Conservation (phyloP, 2,329 filamentous ascomycete genomes). For the Exophiala xenobiotica region DNA sequence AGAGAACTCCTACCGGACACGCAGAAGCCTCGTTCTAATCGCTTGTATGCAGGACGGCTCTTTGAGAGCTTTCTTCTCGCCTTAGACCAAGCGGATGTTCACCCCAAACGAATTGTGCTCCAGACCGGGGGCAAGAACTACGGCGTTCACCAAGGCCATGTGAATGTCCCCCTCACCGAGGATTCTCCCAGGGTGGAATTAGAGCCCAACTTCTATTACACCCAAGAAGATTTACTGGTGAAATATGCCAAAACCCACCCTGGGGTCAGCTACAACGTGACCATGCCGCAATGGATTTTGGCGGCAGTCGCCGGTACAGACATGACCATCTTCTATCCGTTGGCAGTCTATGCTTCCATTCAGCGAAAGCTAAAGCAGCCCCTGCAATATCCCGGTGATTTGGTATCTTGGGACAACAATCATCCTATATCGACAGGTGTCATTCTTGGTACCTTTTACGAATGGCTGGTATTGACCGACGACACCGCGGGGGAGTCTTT, state of each 20-base stretch:
- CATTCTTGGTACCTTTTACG: constrained; percentile 24
- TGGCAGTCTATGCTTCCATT: constrained; percentile 16
- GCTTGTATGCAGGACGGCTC: constrained; percentile 31
- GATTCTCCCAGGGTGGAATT: constrained; percentile 44
- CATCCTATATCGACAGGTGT: constrained; percentile 12
- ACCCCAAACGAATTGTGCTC: constrained; percentile 48
- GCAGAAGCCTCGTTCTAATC: constrained; percentile 24
- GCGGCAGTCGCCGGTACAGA: constrained; percentile 33
- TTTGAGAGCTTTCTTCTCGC: constrained; percentile 50
- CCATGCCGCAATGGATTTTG: constrained; percentile 49
- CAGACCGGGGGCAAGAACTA: constrained; percentile 57
- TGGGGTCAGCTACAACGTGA: constrained; percentile 45
- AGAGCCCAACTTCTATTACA: constrained; percentile 56
- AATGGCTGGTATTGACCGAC: constrained; percentile 34
- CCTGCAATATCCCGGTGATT: constrained; percentile 12
- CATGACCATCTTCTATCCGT: constrained; percentile 22
- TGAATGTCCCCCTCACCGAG: constrained; percentile 46
- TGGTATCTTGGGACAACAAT: constrained; percentile 16
- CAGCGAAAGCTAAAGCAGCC: constrained; percentile 13
- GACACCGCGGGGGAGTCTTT: constrained; percentile 32
- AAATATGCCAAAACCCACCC: constrained; percentile 41
- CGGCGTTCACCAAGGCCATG: constrained; percentile 49
- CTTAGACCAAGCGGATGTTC: constrained; percentile 43
- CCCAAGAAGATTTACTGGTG: constrained; percentile 51
- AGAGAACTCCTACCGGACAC: constrained; percentile 8